Base-by-base conservation (phyloP, 1,284 basidiomycete species). In the Gymnopus androsaceus region DNA sequence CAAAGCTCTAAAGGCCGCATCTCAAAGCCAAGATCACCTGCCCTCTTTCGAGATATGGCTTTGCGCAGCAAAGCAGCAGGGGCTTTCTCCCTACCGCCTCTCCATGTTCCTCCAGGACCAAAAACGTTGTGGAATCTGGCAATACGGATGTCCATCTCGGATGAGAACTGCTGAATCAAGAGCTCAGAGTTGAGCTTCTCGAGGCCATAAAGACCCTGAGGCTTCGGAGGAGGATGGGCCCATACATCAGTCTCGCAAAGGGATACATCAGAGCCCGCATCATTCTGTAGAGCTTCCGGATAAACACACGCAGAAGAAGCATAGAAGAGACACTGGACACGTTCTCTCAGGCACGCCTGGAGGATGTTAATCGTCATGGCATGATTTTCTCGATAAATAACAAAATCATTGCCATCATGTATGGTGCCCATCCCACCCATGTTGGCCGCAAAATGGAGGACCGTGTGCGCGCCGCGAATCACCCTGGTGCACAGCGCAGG, bases 391-490 rank as follows among this genome's bases (percentile, higher is more conserved):
- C 63, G 55, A 60, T 83, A 84, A 19, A 84, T 81, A 23, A 61
- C 59, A 49, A 74, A 68, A 41, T 81, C 79, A 61, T 85, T 85
- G 0, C 63, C 66, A 7, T 67, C 62, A 60, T 84, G 82, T 34
- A 85, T 85, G 0, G 75, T 75, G 1, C 83, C 81, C 81, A 85
- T 85, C 0, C 82, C 82, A 4, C 82, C 82, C 82, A 83, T 84
- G 28, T 72, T 78, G 7, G 81, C 82, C 3, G 82, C 80, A 60
- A 84, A 80, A 63, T 85, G 82, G 21, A 84, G 67, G 17, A 85
- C 72, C 12, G 68, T 72, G 45, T 75, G 60, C 0, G 79, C 71
- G 30, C 70, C 77, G 21, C 63, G 61, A 6, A 81, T 69, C 3
- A 64, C 75, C 1, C 59, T 64, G 3, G 65, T 48, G 63, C 79